Base-by-base conservation (phyloP, 441 rosid genomes). In the Populus hybrid region DNA sequence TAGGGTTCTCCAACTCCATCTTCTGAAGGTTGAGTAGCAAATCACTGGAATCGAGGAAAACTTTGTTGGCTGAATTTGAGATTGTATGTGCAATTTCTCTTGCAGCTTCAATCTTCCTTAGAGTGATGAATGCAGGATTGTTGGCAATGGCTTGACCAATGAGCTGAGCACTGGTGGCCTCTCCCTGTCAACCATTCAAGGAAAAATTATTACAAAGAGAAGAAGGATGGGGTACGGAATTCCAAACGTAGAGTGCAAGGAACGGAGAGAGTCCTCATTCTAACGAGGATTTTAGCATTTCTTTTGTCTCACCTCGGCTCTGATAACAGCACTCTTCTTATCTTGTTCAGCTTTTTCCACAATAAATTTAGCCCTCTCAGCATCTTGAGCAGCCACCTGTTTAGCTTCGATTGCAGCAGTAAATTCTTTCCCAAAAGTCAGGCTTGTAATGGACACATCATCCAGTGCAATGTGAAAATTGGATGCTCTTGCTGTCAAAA, bases 331-430 rank as follows among this genome's bases (percentile, higher is more conserved):
- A 87, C 97, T 93, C 84, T 38, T 91, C 89, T 91, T 93, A 85
- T 94, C 98, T 69, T 94, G 98, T 78, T 94, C 97, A 45, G 97
- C 98, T 78, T 94, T 94, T 78, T 94, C 97, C 11, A 90, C 97
- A 3, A 93, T 88, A 76, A 90, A 94, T 80, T 92, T 92, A 38
- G 98, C 98, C 79, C 97, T 84, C 88, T 91, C 97, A 72, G 95
- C 98, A 75, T 93, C 99, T 83, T 92, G 99, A 23, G 97, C 99
- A 1, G 97, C 97, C 76, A 94, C 98, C 80, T 94, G 97, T 68
- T 93, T 94, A 29, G 98, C 93, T 81, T 94, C 98, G 77, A 94
- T 94, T 35, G 97, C 98, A 78, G 95, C 93, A 0, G 97, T 94
- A 77, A 92, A 94, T 85, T 94, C 97, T 83, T 82, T 94, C 63